phyloP scores from a whole-genome alignment of 805 yeast genomes.

The Pichia membranifaciens region DNA sequence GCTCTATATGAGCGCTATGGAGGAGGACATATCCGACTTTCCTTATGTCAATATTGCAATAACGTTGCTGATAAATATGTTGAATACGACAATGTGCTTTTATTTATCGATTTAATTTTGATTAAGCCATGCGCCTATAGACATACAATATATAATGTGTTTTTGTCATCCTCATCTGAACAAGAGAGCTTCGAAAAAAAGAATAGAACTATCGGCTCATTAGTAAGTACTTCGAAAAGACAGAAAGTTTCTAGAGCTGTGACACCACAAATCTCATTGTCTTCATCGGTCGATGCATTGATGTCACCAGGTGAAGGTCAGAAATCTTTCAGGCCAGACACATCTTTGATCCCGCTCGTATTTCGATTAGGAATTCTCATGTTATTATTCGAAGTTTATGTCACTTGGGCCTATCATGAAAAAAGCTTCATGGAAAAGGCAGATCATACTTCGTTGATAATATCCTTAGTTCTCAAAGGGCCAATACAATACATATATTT shows the following conservation, averaged over 20 bases:
- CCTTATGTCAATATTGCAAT: slow-evolving; percentile 69
- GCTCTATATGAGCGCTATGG: slow-evolving; percentile 68
- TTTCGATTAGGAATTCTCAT: slow-evolving; percentile 55
- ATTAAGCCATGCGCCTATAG: slow-evolving; percentile 84
- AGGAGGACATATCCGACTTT: slow-evolving; percentile 70
- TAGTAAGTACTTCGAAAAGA: no score
- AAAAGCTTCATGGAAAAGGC: slow-evolving; percentile 34
- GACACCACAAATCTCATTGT: background rate
- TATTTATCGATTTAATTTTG: slow-evolving; percentile 77
- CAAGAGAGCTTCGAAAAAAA: slow-evolving; percentile 1
- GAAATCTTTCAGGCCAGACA: background rate
- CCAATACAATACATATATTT: slow-evolving; percentile 52
- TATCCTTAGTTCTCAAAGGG: slow-evolving; percentile 30
- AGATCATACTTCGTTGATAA: slow-evolving; percentile 21
- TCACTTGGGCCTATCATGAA: slow-evolving; percentile 90
- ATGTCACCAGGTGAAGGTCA: background rate
- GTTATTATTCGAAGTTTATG: slow-evolving; percentile 78
- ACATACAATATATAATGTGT: slow-evolving; percentile 75
- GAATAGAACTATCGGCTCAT: background rate
- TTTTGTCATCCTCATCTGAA: slow-evolving; percentile 16
- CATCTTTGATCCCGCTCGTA: slow-evolving; percentile 10
- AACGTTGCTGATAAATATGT: slow-evolving; percentile 83
- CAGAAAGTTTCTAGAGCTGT: background rate
- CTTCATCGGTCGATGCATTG: background rate
- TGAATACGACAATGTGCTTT: slow-evolving; percentile 79